Evolutionary conservation across 1,284 basidiomycete species (phyloP), one percentile per base, ranked within the genome.

Genomic region (Ceratobasidium sp.): DNA sequence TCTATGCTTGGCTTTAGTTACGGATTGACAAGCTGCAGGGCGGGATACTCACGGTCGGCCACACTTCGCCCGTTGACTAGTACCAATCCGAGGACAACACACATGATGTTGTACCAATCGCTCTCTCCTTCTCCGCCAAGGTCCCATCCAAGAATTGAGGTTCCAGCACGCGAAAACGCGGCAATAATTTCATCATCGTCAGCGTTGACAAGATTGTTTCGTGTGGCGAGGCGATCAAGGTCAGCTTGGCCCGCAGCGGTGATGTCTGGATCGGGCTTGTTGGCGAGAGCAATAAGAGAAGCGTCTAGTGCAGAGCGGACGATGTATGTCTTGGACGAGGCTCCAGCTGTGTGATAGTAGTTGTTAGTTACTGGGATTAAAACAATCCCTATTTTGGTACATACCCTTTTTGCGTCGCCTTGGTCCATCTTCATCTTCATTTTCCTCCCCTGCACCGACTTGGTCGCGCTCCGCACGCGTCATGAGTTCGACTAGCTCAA

Each of bases 401-500:
- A 20, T 76, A 88, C 89, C 85, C 85, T 90, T 92, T n/a, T 86
- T 86, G 39, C 86, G 84, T 44, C 86, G 88, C 69, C 88, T 86
- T 53, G 87, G 86, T 0, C 88, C 85, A 3, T 83, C 84, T 39
- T 85, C 84, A 28, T 75, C 72, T 12, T 81, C 83, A 42, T 85
- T 84, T 20, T 85, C 85, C 39, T 61, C 46, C 88, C 87, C 61
- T 87, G 85, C 18, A 40, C 79, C 76, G 55, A 70, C 67, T 55
- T 77, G 63, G 63, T 90, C 90, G 2, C 90, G 84, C 66, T 89
- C 90, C 0, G 90, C 89, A 49, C 91, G 90, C 0, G 91, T 87
- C 63, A 89, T 89, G n/a, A 95, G 88, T 83, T 95, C 93, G 23
- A 91, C 90, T 15, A 95, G 87, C 80, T 94, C 92, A 89, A 94